Evolutionary conservation across 192 early-diverging fungal species (phyloP).

Genomic region (Gamsiella multidivaricata): DNA sequence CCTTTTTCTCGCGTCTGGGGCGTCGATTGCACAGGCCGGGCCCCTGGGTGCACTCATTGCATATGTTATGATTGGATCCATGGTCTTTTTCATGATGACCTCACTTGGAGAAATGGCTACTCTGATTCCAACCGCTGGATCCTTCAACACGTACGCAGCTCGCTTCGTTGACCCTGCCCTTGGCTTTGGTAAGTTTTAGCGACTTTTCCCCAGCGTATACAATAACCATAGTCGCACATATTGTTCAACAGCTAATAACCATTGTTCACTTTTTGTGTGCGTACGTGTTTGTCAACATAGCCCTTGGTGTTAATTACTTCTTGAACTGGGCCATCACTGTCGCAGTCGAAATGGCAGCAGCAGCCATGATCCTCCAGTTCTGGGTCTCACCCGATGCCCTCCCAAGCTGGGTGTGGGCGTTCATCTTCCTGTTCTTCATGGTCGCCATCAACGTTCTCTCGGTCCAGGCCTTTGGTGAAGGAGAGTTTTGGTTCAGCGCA

Average conservation of each 20-base stretch:
- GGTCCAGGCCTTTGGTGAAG: slow-evolving; percentile 87
- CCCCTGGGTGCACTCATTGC: slow-evolving; percentile 84
- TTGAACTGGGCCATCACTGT: slow-evolving; percentile 78
- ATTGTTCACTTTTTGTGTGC: no score
- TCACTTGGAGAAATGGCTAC: slow-evolving; percentile 92
- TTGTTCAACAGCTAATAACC: no score
- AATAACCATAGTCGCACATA: no score
- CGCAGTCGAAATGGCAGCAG: slow-evolving; percentile 83
- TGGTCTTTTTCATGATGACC: slow-evolving; percentile 80
- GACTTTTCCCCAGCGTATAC: no score
- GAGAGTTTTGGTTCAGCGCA: slow-evolving; percentile 87
- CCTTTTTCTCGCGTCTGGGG: slow-evolving; percentile 84
- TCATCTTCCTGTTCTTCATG: slow-evolving; percentile 72
- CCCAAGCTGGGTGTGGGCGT: slow-evolving; percentile 53
- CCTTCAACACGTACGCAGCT: slow-evolving; percentile 83
- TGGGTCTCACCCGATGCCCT: slow-evolving; percentile 55
- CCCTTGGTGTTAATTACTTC: slow-evolving; percentile 65
- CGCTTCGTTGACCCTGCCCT: slow-evolving; percentile 90
- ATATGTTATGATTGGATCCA: slow-evolving; percentile 75
- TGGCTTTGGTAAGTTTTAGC: slow-evolving; percentile 75
- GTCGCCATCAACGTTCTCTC: slow-evolving; percentile 77
- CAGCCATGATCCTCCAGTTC: slow-evolving; percentile 84
- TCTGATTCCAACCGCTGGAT: slow-evolving; percentile 83
- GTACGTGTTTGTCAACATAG: no score
- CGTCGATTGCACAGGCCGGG: slow-evolving; percentile 80